Evolutionary conservation across 2,329 filamentous ascomycete genomes (phyloP), one percentile per base, ranked within the genome.

Genomic region (Fusarium anthophilum): DNA sequence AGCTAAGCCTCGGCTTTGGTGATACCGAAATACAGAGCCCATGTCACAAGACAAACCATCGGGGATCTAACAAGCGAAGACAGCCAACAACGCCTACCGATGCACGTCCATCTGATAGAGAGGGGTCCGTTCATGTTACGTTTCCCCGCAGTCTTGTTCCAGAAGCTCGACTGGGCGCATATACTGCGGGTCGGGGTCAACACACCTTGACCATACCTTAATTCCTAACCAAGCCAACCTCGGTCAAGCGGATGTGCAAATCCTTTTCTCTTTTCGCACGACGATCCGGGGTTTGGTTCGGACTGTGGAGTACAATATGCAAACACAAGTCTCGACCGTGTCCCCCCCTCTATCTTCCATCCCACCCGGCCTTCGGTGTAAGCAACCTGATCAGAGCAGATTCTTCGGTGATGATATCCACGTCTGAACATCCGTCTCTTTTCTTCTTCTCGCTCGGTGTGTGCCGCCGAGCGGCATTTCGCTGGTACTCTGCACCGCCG

Each of bases 11-110:
- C 69, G 72, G 65, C 44, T 73, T 70, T 70, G 58, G 55, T 15
- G 51, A 72, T 24, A 61, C 72, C 72, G 72, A 75, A 72, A 73
- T 70, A 75, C 72, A 75, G 48, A 32, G 6, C 28, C 30, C n/a
- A 53, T 54, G 66, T 47, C 54, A 47, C 41, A 59, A 68, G 53
- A 58, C 57, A 56, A 28, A 22, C 54, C 38, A 58, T 60, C 68
- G 63, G 63, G 63, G 37, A 53, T 59, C 50, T 62, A 51, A 45
- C 24, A 24, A 65, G 51, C 72, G 67, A 74, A 43, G 32, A 37
- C 15, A 30, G 26, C 44, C 26, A 28, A 48, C 32, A 39, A 28
- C 26, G 18, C 50, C 50, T 53, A 8, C 32, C 18, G 18, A 37
- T 53, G 20, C 26, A 48, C 9, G 50, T 53, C 3, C 50, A 14